These are phyloP conservation scores for Parafenestella ontariensis DNA, from an alignment of 2,329 filamentous ascomycete genomes.

Conservation along the genomic window DNA sequence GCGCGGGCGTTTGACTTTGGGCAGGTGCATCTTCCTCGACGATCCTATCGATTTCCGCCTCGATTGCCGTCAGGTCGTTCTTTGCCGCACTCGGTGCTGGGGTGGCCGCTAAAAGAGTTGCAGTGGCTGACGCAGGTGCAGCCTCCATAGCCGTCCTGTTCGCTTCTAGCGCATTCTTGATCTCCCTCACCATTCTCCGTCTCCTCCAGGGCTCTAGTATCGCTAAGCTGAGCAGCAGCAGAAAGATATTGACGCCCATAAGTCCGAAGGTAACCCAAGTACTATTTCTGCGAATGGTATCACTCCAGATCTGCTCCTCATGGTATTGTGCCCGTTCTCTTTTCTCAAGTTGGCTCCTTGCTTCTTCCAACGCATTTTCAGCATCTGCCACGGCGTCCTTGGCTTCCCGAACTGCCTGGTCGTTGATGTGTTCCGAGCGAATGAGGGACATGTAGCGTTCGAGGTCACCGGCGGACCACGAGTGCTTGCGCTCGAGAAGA, in stretches of 20 bases:
- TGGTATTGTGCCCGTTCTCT: constrained; percentile 92
- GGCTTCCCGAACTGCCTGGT: constrained; percentile 78
- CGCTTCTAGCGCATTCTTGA: constrained; percentile 52
- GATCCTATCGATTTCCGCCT: constrained; percentile 28
- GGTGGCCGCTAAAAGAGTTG: constrained; percentile 4
- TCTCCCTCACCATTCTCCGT: constrained; percentile 78
- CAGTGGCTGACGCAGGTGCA: constrained; percentile 1
- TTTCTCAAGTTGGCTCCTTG: constrained; percentile 76
- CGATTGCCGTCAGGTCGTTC: constrained; percentile 14
- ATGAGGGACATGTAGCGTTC: constrained; percentile 95
- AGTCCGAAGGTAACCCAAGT: constrained; percentile 99
- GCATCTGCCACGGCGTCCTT: constrained; percentile 75
- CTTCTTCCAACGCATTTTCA: constrained; percentile 80
- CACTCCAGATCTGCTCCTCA: constrained; percentile 99
- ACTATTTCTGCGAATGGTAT: constrained; percentile 93
- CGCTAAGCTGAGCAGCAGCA: constrained; percentile 86
- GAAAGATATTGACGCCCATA: constrained; percentile 93
- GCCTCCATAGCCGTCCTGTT: constrained; percentile 33
- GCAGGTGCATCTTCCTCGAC: constrained; percentile 15
- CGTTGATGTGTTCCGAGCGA: constrained; percentile 89
- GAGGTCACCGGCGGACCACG: constrained; percentile 84
- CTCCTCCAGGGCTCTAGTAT: constrained; percentile 93
- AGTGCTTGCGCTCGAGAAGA: constrained; percentile 90
- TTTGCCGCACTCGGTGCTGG: constrained; percentile 2
- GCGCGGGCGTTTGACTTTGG: background rate